Base-by-base conservation (phyloP, 2,329 filamentous ascomycete genomes). In the Fusarium anguioides region DNA sequence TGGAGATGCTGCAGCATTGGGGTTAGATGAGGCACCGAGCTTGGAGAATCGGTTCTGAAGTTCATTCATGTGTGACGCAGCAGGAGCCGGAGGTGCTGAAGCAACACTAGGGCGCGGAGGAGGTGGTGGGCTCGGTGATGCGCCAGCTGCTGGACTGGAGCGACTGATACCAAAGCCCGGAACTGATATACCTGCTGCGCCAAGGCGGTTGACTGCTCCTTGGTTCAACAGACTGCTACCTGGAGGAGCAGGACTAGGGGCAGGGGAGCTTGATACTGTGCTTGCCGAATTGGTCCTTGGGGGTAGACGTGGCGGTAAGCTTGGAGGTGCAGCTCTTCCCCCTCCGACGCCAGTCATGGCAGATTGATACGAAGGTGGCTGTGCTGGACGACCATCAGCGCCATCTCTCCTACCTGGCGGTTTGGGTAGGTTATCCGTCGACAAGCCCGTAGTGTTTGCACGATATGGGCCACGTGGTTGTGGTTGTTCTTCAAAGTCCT, bases 171-270 rank as follows among this genome's bases (percentile, higher is more conserved):
- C 91, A 6, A 97, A 81, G 0, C 86, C 91, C 1, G 93, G 90
- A 0, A 97, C 92, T 0, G 89, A 91, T 8, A 97, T 83, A 2
- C 94, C 94, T 2, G 92, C 89, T 35, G 88, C 85, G 12, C 89
- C 87, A 10, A 97, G 83, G 39, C 92, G 85, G 58, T 81, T 84
- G 54, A 90, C 76, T 7, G 93, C 89, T 7, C 83, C 86, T 71
- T 83, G 81, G 70, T 87, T 86, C 31, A 86, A 66, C 29, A 78
- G 74, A 17, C 75, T 71, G 39, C 60, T 73, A 39, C 60, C 67
- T 8, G 69, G 29, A 41, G 68, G 37, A 48, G 71, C 41, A 68
- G 67, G 58, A 66, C 67, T 64, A 60, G 65, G 51, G 64, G 73
- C 46, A 36, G 59, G 49, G 9, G 61, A 66, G 48, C 60, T 52